phyloP scores from a whole-genome alignment of 2,329 filamentous ascomycete species.

The Epicoccum nigrum region DNA sequence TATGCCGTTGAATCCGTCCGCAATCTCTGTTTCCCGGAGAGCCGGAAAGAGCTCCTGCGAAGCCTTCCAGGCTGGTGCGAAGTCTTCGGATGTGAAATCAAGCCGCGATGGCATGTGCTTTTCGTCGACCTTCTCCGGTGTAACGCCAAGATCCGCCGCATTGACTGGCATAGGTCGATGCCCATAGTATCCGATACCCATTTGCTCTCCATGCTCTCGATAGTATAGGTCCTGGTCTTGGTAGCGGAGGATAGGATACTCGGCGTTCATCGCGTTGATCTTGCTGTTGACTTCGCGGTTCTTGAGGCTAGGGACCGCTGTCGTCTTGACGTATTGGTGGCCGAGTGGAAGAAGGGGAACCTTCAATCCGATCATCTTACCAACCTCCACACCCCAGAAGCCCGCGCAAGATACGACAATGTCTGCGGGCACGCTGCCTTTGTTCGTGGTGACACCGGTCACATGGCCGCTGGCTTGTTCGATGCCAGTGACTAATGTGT shows the following conservation, averaged over 20 bases:
- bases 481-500: slow-evolving; percentile 65
- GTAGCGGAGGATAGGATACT: slow-evolving; percentile 64
- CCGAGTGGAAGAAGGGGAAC: slow-evolving; percentile 66
- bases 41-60: slow-evolving; percentile 61
- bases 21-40: slow-evolving; percentile 58
- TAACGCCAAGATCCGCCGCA: slow-evolving; percentile 61
- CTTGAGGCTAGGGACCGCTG: slow-evolving; percentile 54
- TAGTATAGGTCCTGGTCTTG: slow-evolving; percentile 71
- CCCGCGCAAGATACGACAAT: slow-evolving; percentile 68
- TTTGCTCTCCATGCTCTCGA: slow-evolving; percentile 67
- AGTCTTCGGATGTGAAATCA: slow-evolving; percentile 65
- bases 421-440: slow-evolving; percentile 61
- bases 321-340: slow-evolving; percentile 70
- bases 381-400: slow-evolving; percentile 70
- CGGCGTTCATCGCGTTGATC: slow-evolving; percentile 57
- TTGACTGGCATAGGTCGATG: slow-evolving; percentile 66
- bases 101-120: slow-evolving; percentile 69
- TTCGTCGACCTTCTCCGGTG: slow-evolving; percentile 61
- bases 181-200: slow-evolving; percentile 69
- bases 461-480: slow-evolving; percentile 57
- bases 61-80: slow-evolving; percentile 65
- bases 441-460: slow-evolving; percentile 61
- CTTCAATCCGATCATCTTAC: slow-evolving; percentile 64
- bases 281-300: slow-evolving; percentile 48
- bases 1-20: slow-evolving; percentile 68